Conservation (phyloP, 768 basidiomycete genomes). For the Boletales sp. region DNA sequence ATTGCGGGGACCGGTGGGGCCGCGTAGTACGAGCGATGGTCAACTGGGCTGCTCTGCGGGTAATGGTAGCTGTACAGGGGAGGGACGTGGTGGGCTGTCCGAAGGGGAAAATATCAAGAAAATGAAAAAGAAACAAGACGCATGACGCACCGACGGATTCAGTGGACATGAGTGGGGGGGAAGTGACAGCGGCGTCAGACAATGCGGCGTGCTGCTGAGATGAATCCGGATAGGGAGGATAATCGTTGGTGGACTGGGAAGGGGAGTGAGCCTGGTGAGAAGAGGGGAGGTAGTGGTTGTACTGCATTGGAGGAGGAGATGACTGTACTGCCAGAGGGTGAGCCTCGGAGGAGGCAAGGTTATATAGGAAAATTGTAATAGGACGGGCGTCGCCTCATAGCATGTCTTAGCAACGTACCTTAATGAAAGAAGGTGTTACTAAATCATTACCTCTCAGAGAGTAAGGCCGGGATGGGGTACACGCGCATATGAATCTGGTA, state of each 20-base stretch:
- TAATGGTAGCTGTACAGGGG: constrained; percentile 19
- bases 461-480: constrained; percentile 32
- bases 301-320: constrained; percentile 23
- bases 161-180: constrained; percentile 16
- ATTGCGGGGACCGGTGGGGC: constrained; percentile 9
- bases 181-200: constrained; percentile 25
- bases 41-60: constrained; percentile 14
- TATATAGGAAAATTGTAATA: constrained; percentile 36
- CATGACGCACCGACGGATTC: constrained; percentile 27
- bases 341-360: constrained; percentile 15
- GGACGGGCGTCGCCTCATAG: constrained; percentile 33
- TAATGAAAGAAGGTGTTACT: constrained; percentile 35
- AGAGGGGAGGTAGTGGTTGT: constrained; percentile 23
- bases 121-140: constrained; percentile 6
- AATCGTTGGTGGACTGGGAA: constrained; percentile 20
- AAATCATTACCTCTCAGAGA: constrained; percentile 35
- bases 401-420: constrained; percentile 37
- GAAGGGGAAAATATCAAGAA: constrained; percentile 5
- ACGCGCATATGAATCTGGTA: constrained; percentile 35
- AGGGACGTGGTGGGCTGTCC: constrained; percentile 19
- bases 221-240: constrained; percentile 22
- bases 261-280: constrained; percentile 21
- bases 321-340: constrained; percentile 9
- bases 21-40: constrained; percentile 25
- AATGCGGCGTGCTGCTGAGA: constrained; percentile 22